These are phyloP conservation scores for Pleurotus ostreatus DNA, from an alignment of 768 basidiomycete genomes.

Conservation along the genomic window DNA sequence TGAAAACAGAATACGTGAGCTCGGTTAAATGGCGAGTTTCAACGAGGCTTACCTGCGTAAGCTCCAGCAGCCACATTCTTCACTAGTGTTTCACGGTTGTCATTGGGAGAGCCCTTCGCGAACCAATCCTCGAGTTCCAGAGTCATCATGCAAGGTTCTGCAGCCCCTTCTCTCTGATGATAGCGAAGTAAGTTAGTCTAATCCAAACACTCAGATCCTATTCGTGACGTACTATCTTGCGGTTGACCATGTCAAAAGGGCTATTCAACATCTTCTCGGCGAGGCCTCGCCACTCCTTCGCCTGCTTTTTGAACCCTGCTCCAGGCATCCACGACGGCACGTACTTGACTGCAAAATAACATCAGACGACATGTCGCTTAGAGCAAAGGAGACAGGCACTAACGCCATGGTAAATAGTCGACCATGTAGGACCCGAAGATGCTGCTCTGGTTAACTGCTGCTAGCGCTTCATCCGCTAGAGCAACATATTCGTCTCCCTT, in stretches of 20 bases:
- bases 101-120: constrained; percentile 10
- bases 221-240: constrained; percentile 19
- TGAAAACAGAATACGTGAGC: not conserved
- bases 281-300: constrained; percentile 28
- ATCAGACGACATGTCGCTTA: constrained; percentile 7
- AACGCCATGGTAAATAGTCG: constrained; percentile 11
- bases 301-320: constrained; percentile 37
- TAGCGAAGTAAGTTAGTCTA: not conserved
- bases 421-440: constrained; percentile 20
- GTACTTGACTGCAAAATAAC: constrained; percentile 26
- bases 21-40: too few relatives aligned
- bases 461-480: constrained; percentile 20
- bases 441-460: constrained; percentile 13
- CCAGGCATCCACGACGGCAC: constrained; percentile 48
- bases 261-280: constrained; percentile 31
- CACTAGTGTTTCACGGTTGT: constrained; percentile 16
- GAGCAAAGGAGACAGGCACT: not conserved
- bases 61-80: constrained; percentile 21
- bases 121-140: constrained; percentile 14
- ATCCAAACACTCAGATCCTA: not conserved
- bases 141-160: constrained; percentile 16
- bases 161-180: constrained; percentile 10
- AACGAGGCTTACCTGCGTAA: constrained; percentile 17
- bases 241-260: constrained; percentile 28
- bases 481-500: constrained; percentile 20